Conservation (phyloP, 352 stramenopile species). For the Pythium chondricola region DNA sequence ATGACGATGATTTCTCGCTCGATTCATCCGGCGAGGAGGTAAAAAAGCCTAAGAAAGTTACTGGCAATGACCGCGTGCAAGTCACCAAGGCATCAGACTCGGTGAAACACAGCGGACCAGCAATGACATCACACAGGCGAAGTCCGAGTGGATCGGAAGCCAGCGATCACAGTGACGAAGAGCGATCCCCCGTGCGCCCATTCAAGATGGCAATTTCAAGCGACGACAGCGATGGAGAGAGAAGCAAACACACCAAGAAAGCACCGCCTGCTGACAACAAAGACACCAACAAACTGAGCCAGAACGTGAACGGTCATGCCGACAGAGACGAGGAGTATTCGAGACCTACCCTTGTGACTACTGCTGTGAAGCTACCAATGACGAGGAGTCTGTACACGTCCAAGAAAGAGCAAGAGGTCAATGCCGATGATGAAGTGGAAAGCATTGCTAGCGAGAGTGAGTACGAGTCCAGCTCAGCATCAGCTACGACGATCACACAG, state of each 20-base stretch:
- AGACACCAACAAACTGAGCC: too few relatives aligned
- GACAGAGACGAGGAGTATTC: too few relatives aligned
- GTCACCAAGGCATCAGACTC: too few relatives aligned
- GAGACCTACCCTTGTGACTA: too few relatives aligned
- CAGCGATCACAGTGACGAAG: neutral
- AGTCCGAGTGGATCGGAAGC: neutral
- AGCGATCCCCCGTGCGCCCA: too few relatives aligned
- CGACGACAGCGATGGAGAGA: too few relatives aligned
- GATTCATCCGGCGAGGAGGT: conserved; percentile 25
- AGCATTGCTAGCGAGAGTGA: conserved; percentile 34
- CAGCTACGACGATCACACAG: neutral
- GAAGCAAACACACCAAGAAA: too few relatives aligned
- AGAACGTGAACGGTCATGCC: too few relatives aligned
- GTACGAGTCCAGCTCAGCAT: neutral
- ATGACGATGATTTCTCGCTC: conserved; percentile 45
- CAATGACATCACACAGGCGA: neutral
- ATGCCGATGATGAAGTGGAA: conserved; percentile 18
- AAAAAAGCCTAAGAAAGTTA: conserved; percentile 7
- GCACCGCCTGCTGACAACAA: too few relatives aligned
- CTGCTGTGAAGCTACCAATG: too few relatives aligned
- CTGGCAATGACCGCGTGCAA: too few relatives aligned
- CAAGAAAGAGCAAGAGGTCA: neutral
- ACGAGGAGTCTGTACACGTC: neutral
- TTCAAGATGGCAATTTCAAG: too few relatives aligned
- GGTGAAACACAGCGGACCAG: neutral